Evolutionary conservation across 2,329 filamentous ascomycete genomes (phyloP), one percentile per base, ranked within the genome.

Genomic region (Furcasterigmium furcatum): DNA sequence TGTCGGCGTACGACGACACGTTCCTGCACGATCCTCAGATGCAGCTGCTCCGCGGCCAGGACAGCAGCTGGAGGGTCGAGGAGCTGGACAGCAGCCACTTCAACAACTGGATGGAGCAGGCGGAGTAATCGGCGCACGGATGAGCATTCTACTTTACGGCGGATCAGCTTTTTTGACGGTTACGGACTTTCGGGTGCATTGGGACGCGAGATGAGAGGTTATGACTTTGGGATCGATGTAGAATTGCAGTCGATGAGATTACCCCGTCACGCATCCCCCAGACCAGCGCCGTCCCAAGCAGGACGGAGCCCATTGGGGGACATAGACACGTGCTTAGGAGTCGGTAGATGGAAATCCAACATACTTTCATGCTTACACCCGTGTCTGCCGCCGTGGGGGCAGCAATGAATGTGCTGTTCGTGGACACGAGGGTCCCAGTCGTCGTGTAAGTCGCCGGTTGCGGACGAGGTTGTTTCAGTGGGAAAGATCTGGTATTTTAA

Each of bases 41-140:
- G 21, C 55, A 58, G 36, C 49, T 58, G 20, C 30, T 69, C 22
- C 58, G 53, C 36, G 64, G 66, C 19, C 56, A 52, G 9, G 55
- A 62, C 25, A 54, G 52, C 10, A 65, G 65, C 42, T 69, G 66
- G 66, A 54, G 61, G 45, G 52, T 67, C 9, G 60, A 64, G 49
- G 55, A 63, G 18, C 45, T 68, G 9, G 61, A 62, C 9, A 58
- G 51, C 49, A 18, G 53, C 54, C 19, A 59, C 62, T 40, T 64
- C 62, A 46, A 58, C 58, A 25, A 49, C 27, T 66, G 63, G 61
- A 60, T 65, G 47, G 46, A 50, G 12, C 58, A 60, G 49, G 54
- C 56, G 10, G 60, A 60, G 41, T 53, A n/a, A 18, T 18, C 30
- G 30, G 9, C 30, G 3, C 4, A 4, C n/a, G 27, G n/a, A n/a